Evolutionary conservation across 2,329 filamentous ascomycete genomes (phyloP), one percentile per base, ranked within the genome.

Genomic region (Cytospora schulzeri): DNA sequence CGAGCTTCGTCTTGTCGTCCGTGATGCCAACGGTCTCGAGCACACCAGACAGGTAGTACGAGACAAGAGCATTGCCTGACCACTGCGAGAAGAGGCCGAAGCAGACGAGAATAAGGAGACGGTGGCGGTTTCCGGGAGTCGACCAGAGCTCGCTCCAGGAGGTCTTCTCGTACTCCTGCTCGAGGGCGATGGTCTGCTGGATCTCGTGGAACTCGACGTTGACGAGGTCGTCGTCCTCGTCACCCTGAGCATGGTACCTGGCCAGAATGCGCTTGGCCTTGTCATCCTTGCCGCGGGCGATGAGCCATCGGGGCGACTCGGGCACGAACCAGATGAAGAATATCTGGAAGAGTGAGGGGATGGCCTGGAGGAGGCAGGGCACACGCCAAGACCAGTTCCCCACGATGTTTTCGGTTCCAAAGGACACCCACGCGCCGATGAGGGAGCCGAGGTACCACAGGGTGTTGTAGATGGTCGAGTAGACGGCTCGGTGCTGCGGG

Each of bases 311-410:
- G 0, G 88, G 88, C 0, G 84, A 87, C 75, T 91, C 88, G 6
- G 88, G 88, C n/a, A 90, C 78, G 76, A 79, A 86, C 77, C 84
- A 90, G 74, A 91, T 87, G 70, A 87, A 87, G n/a, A 76, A 61
- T 50, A 90, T 77, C 77, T 90, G 88, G 62, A 89, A 78, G n/a
- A 81, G 73, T 17, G 80, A 79, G 45, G 66, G 66, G n/a, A 67
- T 65, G 17, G 63, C 66, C 45, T 67, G 66, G 26, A 66, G 51
- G 1, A 66, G 58, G 50, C 63, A 66, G 24, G 68, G 65, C 38
- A 38, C 63, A 15, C 63, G 57, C 69, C 45, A 71, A 12, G 38
- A 31, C 62, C 24, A 59, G 24, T 57, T 1, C 12, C 67, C 66
- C 15, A 38, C 35, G n/a, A 69, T 64, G 12, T 53, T 62, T 57